phyloP scores from a whole-genome alignment of 179 eudicot species.

The Amaranthus tricolor region DNA sequence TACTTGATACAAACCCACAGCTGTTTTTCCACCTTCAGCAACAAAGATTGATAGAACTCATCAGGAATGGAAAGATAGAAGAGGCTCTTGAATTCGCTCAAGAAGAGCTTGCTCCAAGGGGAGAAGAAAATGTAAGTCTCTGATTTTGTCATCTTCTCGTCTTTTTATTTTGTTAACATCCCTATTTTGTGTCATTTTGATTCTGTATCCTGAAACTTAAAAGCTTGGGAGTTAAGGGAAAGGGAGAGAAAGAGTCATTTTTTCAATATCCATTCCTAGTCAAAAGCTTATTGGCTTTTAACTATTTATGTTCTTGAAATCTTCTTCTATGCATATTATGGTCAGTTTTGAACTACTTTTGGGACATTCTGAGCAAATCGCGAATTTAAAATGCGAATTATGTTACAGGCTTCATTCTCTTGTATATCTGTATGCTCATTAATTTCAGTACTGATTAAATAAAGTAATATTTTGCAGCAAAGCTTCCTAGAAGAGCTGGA shows the following conservation, averaged over 20 bases:
- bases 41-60: conserved; percentile 88
- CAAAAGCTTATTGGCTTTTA: not conserved
- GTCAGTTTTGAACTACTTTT: no score
- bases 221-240: not conserved
- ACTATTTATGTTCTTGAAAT: not conserved
- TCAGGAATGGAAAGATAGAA: conserved; percentile 74
- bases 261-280: not conserved
- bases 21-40: conserved; percentile 97
- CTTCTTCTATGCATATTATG: no score
- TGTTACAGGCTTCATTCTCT: no score
- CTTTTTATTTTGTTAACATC: not conserved
- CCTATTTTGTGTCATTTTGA: not conserved
- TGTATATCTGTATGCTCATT: not conserved
- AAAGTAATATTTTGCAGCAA: conserved; percentile 50
- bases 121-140: conserved; percentile 77
- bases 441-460: conserved; percentile 11
- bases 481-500: conserved; percentile 89
- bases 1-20: conserved; percentile 90
- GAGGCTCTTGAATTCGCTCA: conserved; percentile 98
- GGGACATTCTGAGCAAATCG: no score
- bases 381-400: no score
- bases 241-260: not conserved
- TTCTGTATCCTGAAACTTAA: not conserved
- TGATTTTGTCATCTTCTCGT: conserved; percentile 2
- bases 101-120: conserved; percentile 96